Evolutionary conservation across 225 moss, liverwort and hornwort genomes (phyloP).

Genomic region (Bryoerythrophyllum caledonicum): DNA sequence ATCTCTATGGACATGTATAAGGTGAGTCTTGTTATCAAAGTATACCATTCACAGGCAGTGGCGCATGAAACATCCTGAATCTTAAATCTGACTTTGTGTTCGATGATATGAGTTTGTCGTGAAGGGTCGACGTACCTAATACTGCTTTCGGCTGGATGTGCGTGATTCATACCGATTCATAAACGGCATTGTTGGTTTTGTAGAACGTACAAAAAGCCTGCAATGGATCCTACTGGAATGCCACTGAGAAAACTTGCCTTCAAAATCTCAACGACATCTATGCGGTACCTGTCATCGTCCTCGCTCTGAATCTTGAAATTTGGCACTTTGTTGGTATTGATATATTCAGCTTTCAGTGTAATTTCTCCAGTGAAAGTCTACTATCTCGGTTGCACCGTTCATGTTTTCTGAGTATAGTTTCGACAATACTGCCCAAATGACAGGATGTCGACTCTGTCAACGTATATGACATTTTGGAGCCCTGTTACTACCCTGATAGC

Average conservation of each 20-base stretch:
- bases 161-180: not conserved
- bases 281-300: conserved; percentile 22
- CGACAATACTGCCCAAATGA: not conserved
- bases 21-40: conserved; percentile 37
- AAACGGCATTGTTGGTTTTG: conserved; percentile 4
- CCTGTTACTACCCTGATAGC: conserved; percentile 59
- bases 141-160: not conserved
- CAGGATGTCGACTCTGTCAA: conserved; percentile 66
- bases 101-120: not conserved
- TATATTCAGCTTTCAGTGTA: no score
- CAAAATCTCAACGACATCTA: conserved; percentile 34
- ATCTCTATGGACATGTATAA: conserved; percentile 73
- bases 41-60: not conserved
- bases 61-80: not conserved
- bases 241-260: conserved; percentile 40
- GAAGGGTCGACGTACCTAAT: conserved; percentile 6
- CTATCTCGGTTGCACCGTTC: not conserved
- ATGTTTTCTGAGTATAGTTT: no score
- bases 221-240: conserved; percentile 75
- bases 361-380: no score
- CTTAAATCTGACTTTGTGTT: not conserved
- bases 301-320: not conserved
- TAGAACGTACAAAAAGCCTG: conserved; percentile 54
- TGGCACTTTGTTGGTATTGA: no score
- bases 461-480: conserved; percentile 77